Base-by-base conservation (phyloP, 2,329 filamentous ascomycete genomes). In the Chrysoporthe austroafricana region DNA sequence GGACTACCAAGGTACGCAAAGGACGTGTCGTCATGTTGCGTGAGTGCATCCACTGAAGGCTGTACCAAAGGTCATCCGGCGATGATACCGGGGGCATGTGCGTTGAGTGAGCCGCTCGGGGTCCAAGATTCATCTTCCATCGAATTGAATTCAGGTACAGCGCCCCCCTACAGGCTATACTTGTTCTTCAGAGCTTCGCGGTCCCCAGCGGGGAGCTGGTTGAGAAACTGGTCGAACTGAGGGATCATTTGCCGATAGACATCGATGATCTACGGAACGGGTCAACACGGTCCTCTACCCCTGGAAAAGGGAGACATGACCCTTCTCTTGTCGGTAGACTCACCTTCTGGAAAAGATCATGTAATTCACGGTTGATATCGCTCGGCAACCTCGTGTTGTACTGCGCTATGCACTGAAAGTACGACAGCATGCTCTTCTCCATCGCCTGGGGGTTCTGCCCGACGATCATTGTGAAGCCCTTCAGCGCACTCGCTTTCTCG, bases 401-500 rank as follows among this genome's bases (percentile, higher is more conserved):
- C 69, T 87, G 85, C 18, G 95, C 92, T 80, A 98, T 96, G 67
- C 92, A 86, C 63, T 84, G 86, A 77, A 99, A 97, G 80, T 96
- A 96, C 66, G 91, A 87, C 46, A 91, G 84, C 52, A 99, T 83
- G 67, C 90, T 91, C 72, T 90, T 90, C 80, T 98, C 96, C 88
- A 99, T 95, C 1, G 94, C 93, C 76, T 94, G 88, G 0, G 96
- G 96, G 74, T 98, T 98, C 75, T 89, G 88, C 70, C 91, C 86
- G 3, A 98, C 91, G 60, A 97, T 86, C 72, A 91, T 86, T 65
- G 92, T 92, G 80, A 99, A 97, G 0, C 96, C 96, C 74, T 93
- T 89, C 77, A 98, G 93, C 0, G 96, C 95, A 36, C 94, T 94
- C 0, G 92, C 93, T 81, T 99, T 99, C 80, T 99, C 96, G 69